Percentiles rank a stretch among this genome's conserved stretches.
Evolutionary conservation across 768 basidiomycete genomes (phyloP).

Genomic region (Lactarius psammicola): DNA sequence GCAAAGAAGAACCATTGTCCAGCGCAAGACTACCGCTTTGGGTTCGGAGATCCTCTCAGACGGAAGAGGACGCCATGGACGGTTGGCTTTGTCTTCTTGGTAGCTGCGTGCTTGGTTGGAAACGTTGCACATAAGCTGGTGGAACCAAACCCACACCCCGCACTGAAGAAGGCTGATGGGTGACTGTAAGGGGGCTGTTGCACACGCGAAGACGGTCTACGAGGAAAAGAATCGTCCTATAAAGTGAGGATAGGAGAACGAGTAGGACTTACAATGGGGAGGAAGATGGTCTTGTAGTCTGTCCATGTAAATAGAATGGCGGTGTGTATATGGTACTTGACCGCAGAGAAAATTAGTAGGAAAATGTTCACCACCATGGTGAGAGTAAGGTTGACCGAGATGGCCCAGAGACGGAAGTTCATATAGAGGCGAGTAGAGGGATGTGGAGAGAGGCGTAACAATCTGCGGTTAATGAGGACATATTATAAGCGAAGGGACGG

Average conservation of each 20-base stretch:
- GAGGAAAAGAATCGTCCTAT: background rate
- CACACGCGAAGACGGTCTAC: slow-evolving; percentile 28
- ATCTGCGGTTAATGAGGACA: slow-evolving; percentile 6
- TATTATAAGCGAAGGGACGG: slow-evolving; percentile 8
- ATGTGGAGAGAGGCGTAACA: slow-evolving; percentile 10
- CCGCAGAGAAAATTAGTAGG: slow-evolving; percentile 9
- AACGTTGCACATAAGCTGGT: slow-evolving; percentile 31
- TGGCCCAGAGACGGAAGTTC: slow-evolving; percentile 1
- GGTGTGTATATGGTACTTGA: slow-evolving; percentile 28
- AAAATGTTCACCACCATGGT: slow-evolving; percentile 10
- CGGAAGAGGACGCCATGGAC: slow-evolving; percentile 33
- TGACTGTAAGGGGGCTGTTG: slow-evolving; percentile 23
- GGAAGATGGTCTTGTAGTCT: slow-evolving; percentile 35
- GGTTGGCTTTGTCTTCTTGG: slow-evolving; percentile 31
- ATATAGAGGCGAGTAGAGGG: slow-evolving; percentile 8
- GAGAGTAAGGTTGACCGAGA: background rate
- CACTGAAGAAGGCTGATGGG: slow-evolving; percentile 14
- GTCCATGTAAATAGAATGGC: slow-evolving; percentile 34
- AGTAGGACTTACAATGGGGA: slow-evolving; percentile 32
- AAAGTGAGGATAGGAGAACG: background rate
- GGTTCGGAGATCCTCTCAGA: slow-evolving; percentile 30
- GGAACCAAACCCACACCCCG: slow-evolving; percentile 32
- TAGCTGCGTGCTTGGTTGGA: slow-evolving; percentile 31
- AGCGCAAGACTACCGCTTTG: slow-evolving; percentile 27
- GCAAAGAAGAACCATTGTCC: slow-evolving; percentile 27